Percentiles rank a stretch among this genome's conserved stretches.
These are phyloP conservation scores for Trichosanthes truncata DNA, from an alignment of 306 rosid species.

Conservation along the genomic window DNA sequence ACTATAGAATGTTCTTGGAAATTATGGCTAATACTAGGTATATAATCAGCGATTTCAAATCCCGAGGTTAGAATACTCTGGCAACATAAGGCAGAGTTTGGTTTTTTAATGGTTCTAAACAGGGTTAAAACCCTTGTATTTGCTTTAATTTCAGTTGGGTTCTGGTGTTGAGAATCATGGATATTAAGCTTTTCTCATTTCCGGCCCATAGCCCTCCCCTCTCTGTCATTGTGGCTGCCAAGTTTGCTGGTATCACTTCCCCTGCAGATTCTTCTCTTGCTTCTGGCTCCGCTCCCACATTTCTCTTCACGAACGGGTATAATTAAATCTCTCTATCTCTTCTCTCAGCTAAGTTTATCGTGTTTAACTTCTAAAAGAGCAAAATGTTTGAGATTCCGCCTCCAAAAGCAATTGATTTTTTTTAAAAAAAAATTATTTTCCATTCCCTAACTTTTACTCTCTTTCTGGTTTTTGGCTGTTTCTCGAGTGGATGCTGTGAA, in stretches of 20 bases:
- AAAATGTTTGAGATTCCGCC: neutral
- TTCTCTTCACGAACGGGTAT: constrained; percentile 61
- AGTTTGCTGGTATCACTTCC: constrained; percentile 40
- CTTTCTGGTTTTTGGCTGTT: neutral
- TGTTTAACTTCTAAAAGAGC: neutral
- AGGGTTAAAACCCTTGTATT: neutral
- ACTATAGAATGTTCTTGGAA: too few species aligned
- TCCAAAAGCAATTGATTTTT: neutral
- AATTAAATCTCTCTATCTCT: neutral
- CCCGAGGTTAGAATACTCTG: too few species aligned
- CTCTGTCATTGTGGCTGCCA: constrained; percentile 62
- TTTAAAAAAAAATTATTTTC: neutral
- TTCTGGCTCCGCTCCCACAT: constrained; percentile 41
- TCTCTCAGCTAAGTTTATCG: neutral
- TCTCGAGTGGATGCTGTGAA: neutral
- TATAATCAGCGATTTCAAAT: too few species aligned
- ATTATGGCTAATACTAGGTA: too few species aligned
- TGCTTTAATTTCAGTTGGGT: neutral
- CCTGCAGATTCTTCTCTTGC: constrained; percentile 40
- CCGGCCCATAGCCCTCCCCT: constrained; percentile 57
- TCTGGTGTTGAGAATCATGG: constrained; percentile 26
- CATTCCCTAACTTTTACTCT: neutral
- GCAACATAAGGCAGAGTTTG: too few species aligned
- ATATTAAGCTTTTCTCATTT: constrained; percentile 39
- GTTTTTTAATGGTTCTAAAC: too few species aligned